Percentiles rank a stretch among this genome's conserved stretches.
phyloP scores from a whole-genome alignment of 2,329 filamentous ascomycete genomes.

The Orbilia ellipsospora region DNA sequence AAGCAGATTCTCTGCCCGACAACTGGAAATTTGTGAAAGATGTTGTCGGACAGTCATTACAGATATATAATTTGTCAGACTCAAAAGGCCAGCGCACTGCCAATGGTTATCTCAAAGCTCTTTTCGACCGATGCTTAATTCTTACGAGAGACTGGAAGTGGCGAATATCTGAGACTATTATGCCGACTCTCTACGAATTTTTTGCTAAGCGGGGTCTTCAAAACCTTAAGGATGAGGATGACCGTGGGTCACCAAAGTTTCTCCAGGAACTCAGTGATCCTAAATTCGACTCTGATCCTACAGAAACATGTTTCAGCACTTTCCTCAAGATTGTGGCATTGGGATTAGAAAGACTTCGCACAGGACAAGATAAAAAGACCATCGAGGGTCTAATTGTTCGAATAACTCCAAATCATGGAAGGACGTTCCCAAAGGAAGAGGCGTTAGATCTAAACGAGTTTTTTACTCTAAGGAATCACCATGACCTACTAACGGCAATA shows the following conservation, averaged over 20 bases:
- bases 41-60: constrained; percentile 70
- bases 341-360: constrained; percentile 68
- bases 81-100: neutral
- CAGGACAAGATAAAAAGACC: constrained; percentile 68
- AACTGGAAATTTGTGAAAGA: constrained; percentile 72
- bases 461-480: constrained; percentile 74
- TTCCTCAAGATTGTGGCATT: constrained; percentile 74
- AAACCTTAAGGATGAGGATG: constrained; percentile 74
- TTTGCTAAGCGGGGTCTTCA: constrained; percentile 73
- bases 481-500: constrained; percentile 74
- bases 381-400: constrained; percentile 72
- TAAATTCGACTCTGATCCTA: constrained; percentile 66
- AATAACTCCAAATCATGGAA: constrained; percentile 73
- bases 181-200: constrained; percentile 75
- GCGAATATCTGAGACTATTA: constrained; percentile 66
- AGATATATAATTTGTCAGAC: constrained; percentile 68
- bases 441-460: constrained; percentile 71
- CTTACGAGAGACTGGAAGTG: constrained; percentile 73
- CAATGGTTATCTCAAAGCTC: constrained; percentile 63
- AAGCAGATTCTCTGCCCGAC: constrained; percentile 63
- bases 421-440: constrained; percentile 73
- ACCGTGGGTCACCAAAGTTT: constrained; percentile 71
- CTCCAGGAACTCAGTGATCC: constrained; percentile 68
- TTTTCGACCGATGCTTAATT: constrained; percentile 73
- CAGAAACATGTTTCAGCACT: constrained; percentile 74